Percentiles rank a stretch among this genome's conserved stretches.
phyloP scores from a whole-genome alignment of 2,329 filamentous ascomycete species.

The Aspergillus sojae region DNA sequence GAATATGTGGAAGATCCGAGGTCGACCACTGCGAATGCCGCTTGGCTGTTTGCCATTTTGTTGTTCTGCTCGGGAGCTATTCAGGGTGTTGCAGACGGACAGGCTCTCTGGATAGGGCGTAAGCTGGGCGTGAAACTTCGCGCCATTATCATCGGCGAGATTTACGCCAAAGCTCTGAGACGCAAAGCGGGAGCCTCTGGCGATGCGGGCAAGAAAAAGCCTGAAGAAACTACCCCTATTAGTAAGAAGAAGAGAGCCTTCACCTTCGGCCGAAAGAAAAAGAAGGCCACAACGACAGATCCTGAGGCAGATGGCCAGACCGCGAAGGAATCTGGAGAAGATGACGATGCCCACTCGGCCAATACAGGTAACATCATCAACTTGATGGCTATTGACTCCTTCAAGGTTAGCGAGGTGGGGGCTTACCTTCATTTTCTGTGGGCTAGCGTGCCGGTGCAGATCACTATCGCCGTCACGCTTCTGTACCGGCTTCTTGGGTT shows the following conservation, averaged over 20 bases:
- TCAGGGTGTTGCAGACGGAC: conserved; percentile 79
- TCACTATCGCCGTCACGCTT: conserved; percentile 76
- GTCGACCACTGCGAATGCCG: conserved; percentile 76
- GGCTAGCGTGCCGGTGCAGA: conserved; percentile 85
- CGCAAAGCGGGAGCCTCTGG: conserved; percentile 80
- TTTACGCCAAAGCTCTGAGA: conserved; percentile 92
- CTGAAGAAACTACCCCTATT: conserved; percentile 44
- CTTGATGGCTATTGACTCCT: conserved; percentile 98
- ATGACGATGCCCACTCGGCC: conserved; percentile 69
- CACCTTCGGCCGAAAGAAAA: conserved; percentile 63
- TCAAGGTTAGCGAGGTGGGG: conserved; percentile 94
- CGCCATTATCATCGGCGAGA: conserved; percentile 94
- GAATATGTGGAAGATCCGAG: conserved; percentile 89
- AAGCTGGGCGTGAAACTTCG: conserved; percentile 92
- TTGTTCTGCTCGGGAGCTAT: conserved; percentile 81
- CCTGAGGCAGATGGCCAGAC: conserved; percentile 19
- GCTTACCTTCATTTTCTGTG: conserved; percentile 96
- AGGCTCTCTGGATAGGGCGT: conserved; percentile 89
- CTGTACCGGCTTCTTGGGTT: conserved; percentile 89
- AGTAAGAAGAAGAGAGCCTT: conserved; percentile 50
- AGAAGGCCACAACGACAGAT: conserved; percentile 29
- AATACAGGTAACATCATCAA: conserved; percentile 99
- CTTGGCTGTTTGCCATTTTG: conserved; percentile 94
- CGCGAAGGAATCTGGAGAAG: conserved; percentile 30
- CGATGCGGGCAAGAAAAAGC: conserved; percentile 71